Evolutionary conservation across 2,329 filamentous ascomycete species (phyloP), one percentile per base, ranked within the genome.

Genomic region (Chrysoporthe puriensis): DNA sequence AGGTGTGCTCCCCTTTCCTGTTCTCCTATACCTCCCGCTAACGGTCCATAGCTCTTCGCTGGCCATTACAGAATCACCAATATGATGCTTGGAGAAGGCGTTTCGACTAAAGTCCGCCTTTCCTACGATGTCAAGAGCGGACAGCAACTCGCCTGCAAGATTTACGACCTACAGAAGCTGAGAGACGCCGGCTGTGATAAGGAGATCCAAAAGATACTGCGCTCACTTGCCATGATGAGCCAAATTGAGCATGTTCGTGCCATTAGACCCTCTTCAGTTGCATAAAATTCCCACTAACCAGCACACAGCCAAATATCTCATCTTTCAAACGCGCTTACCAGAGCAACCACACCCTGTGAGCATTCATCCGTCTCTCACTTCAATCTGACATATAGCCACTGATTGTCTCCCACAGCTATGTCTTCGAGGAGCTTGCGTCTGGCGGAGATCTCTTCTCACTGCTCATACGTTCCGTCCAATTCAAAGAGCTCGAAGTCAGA

Each of bases 131-230:
- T 79, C 34, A 76, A 75, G 7, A 86, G 84, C 0, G 80, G 82
- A 48, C 83, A 82, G 66, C 91, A 93, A 72, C 71, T 92, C 26
- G 90, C 89, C 13, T 93, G 91, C 79, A 93, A 93, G 73, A 77
- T 92, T 9, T 79, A 91, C 63, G 80, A 86, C 64, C 73, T 90
- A 2, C 78, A 80, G 43, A 71, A 71, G 6, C 62, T 78, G 4
- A n/a, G 70, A 72, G 64, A 73, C 64, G 57, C 74, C 70, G 16
- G 65, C n/a, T 67, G 66, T 42, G 71, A 70, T n/a, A 72, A 73
- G 54, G 72, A 60, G 43, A 21, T 21, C 26, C 14, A 3, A 18
- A 52, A 36, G 52, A 71, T 79, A 9, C 75, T 76, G 8, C 80
- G 79, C 8, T 78, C 82, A 62, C 73, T 82, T 42, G 34, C 71